phyloP scores from a whole-genome alignment of 1,284 basidiomycete species.

The Dichomitus squalens region DNA sequence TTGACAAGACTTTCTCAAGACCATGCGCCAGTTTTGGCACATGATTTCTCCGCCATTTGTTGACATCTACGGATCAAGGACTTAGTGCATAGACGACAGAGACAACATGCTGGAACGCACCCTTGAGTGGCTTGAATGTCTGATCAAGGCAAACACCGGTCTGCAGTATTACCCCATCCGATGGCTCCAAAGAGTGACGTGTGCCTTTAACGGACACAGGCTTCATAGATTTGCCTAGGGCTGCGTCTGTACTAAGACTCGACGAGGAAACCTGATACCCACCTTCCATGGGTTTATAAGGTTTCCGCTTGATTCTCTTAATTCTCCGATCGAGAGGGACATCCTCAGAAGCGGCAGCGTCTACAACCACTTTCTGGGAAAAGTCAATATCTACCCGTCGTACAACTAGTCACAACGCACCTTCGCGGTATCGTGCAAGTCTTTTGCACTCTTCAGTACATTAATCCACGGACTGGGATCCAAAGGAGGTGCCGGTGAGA shows the following conservation, averaged over 20 bases:
- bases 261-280: neutral
- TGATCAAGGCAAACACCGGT: neutral
- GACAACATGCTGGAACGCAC: constrained; percentile 2
- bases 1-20: constrained; percentile 85
- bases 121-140: constrained; percentile 10
- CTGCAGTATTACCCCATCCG: neutral
- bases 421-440: neutral
- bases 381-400: neutral
- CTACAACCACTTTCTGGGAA: neutral
- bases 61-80: constrained; percentile 19
- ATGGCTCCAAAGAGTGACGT: neutral
- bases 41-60: constrained; percentile 50
- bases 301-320: neutral
- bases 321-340: neutral
- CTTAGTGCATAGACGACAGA: neutral
- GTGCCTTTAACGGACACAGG: neutral
- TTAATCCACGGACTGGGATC: no score
- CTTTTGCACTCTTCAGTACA: no score
- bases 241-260: neutral
- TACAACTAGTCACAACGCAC: neutral
- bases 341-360: neutral
- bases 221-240: constrained; percentile 2
- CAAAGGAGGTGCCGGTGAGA: no score
- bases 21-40: constrained; percentile 78
- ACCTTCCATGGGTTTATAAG: constrained; percentile 5